Percentiles rank a stretch among this genome's conserved stretches.
phyloP scores from a whole-genome alignment of 495 filamentous ascomycete genomes.

The Trichodelitschia bisporula region DNA sequence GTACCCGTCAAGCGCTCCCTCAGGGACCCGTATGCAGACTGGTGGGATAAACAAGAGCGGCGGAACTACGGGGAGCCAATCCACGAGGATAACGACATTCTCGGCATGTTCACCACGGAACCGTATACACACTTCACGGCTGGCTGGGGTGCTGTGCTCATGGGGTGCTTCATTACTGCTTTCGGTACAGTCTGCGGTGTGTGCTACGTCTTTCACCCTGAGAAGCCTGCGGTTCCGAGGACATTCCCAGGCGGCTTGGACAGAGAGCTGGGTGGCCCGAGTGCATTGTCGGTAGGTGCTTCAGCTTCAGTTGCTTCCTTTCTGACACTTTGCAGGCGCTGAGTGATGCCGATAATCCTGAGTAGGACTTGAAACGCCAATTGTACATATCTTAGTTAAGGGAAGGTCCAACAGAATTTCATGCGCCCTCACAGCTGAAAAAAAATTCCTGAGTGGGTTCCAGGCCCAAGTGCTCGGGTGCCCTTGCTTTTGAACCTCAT shows the following conservation, averaged over 20 bases:
- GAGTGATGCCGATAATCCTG: too few relatives aligned
- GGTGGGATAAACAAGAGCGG: constrained; percentile 96
- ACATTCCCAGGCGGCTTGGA: constrained; percentile 69
- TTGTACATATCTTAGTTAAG: too few relatives aligned
- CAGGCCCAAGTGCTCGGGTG: too few relatives aligned
- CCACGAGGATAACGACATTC: constrained; percentile 90
- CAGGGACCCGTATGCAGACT: constrained; percentile 80
- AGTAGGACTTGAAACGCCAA: too few relatives aligned
- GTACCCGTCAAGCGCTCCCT: constrained; percentile 56
- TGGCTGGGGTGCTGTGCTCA: constrained; percentile 33
- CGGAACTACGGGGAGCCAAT: constrained; percentile 88
- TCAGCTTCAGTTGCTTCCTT: too few relatives aligned
- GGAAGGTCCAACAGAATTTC: too few relatives aligned
- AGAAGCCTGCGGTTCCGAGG: constrained; percentile 50
- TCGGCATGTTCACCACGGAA: constrained; percentile 73
- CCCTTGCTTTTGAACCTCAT: too few relatives aligned
- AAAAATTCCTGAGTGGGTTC: too few relatives aligned
- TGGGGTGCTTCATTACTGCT: constrained; percentile 46
- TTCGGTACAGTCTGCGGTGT: constrained; percentile 47
- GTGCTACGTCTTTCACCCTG: constrained; percentile 58
- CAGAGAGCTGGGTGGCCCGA: constrained; percentile 56
- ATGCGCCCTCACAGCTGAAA: too few relatives aligned
- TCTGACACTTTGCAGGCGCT: too few relatives aligned
- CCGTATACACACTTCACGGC: constrained; percentile 68
- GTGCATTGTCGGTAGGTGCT: constrained; percentile 14